Percentiles rank a stretch among this genome's conserved stretches.
phyloP scores from a whole-genome alignment of 2,329 filamentous ascomycete species.

The Colletotrichum shisoi region DNA sequence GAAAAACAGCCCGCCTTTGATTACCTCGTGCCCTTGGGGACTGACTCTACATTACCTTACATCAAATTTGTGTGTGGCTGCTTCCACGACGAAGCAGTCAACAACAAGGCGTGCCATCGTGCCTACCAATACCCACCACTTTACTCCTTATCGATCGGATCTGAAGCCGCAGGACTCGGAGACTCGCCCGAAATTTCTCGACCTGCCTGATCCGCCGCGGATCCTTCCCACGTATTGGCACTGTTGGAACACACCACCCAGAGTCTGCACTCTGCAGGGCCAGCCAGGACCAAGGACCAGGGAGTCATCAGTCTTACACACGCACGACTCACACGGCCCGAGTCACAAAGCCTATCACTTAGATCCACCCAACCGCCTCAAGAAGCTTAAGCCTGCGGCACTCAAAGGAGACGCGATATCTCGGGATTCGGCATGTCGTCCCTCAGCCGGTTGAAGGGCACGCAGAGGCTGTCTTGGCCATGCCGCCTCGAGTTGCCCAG shows the following conservation, averaged over 20 bases:
- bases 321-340: slow-evolving; percentile 30
- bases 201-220: slow-evolving; percentile 27
- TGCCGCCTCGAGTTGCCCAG: slow-evolving; percentile 10
- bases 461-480: slow-evolving; percentile 21
- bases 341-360: slow-evolving; percentile 32
- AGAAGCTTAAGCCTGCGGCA: slow-evolving; percentile 15
- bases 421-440: slow-evolving; percentile 23
- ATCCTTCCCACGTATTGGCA: slow-evolving; percentile 18
- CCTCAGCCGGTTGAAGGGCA: slow-evolving; percentile 20
- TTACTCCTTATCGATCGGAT: slow-evolving; percentile 34
- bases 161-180: slow-evolving; percentile 31
- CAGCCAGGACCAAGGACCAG: slow-evolving; percentile 17
- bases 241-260: slow-evolving; percentile 14
- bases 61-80: background rate
- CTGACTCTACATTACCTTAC: background rate
- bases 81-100: background rate
- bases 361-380: slow-evolving; percentile 13
- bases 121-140: slow-evolving; percentile 21
- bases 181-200: slow-evolving; percentile 24
- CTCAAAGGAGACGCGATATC: background rate
- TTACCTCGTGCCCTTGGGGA: background rate
- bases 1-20: background rate
- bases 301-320: slow-evolving; percentile 22
- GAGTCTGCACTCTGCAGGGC: slow-evolving; percentile 28
- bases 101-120: slow-evolving; percentile 7